Evolutionary conservation across 495 filamentous ascomycete species (phyloP), one percentile per base, ranked within the genome.

Genomic region (Annulohypoxylon moriforme): DNA sequence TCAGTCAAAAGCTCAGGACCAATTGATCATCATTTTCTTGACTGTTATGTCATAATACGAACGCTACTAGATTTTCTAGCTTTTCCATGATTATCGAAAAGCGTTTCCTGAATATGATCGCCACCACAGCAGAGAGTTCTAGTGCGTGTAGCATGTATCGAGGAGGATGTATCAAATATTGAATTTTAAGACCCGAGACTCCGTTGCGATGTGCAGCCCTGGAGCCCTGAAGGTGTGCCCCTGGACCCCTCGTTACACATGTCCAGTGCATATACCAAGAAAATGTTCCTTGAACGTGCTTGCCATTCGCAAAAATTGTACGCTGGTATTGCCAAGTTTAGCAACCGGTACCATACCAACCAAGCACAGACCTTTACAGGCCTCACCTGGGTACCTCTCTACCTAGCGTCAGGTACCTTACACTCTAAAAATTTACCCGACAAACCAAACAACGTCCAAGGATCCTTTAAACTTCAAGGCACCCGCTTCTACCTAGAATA

Each of bases 371-470:
- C 58, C 59, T 57, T n/a, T 59, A 60, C 46, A 25, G 38, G n/a
- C 38, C 14, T 25, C n/a, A n/a, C n/a, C n/a, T n/a, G n/a, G n/a
- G n/a, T n/a, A n/a, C n/a, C n/a, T n/a, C n/a, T n/a, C n/a, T n/a
- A n/a, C n/a, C n/a, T 52, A 25, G 24, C 29, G 11, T 20, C 18
- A 36, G 27, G 42, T 62, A 62, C 27, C 42, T 53, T 53, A 55
- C 50, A 49, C 55, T 56, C 22, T 52, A 42, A 72, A 72, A 63
- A 72, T 72, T 72, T 72, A 72, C 69, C 64, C 69, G 69, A 72
- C 52, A 58, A 53, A 49, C 46, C 20, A 49, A 49, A 55, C 33
- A 69, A 44, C 53, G 29, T 57, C 36, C 36, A 14, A 14, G 36
- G 36, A 40, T n/a, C 44, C 62, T 18, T 36, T 47, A 65, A 49